phyloP scores from a whole-genome alignment of 257 asterid species.

The Rubia yunnanensis region DNA sequence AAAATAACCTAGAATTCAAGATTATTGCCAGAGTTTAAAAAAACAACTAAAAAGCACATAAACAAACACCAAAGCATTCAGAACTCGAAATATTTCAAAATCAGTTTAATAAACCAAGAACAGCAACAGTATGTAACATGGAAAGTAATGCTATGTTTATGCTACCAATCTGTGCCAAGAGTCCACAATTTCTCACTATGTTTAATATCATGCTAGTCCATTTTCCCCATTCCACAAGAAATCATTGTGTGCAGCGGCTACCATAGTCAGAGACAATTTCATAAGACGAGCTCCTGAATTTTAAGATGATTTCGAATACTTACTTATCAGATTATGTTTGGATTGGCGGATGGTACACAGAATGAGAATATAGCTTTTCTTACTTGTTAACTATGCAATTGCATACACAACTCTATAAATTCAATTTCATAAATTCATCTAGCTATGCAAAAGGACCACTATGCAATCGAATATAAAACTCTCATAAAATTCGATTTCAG shows the following conservation, averaged over 20 bases:
- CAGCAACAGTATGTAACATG: not conserved
- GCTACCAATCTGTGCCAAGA: too few species aligned
- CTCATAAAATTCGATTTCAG: not conserved
- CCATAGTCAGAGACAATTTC: too few species aligned
- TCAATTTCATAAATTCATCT: not conserved
- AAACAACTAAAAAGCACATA: not conserved
- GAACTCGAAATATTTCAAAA: not conserved
- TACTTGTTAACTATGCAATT: not conserved
- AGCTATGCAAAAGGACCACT: not conserved
- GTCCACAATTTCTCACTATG: too few species aligned
- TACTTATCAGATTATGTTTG: too few species aligned
- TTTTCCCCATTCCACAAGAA: too few species aligned
- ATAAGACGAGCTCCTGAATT: too few species aligned
- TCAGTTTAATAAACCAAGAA: not conserved
- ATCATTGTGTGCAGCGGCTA: too few species aligned
- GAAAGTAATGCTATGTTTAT: too few species aligned
- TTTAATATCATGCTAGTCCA: too few species aligned
- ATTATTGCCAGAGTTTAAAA: not conserved
- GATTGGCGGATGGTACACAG: too few species aligned
- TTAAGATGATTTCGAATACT: too few species aligned
- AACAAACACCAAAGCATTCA: not conserved
- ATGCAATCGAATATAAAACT: not conserved
- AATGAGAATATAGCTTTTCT: too few species aligned
- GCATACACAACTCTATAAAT: not conserved
- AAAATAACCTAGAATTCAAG: constrained; percentile 50